These are phyloP conservation scores for Cercospora sp. DNA, from an alignment of 2,329 filamentous ascomycete species.

Conservation along the genomic window DNA sequence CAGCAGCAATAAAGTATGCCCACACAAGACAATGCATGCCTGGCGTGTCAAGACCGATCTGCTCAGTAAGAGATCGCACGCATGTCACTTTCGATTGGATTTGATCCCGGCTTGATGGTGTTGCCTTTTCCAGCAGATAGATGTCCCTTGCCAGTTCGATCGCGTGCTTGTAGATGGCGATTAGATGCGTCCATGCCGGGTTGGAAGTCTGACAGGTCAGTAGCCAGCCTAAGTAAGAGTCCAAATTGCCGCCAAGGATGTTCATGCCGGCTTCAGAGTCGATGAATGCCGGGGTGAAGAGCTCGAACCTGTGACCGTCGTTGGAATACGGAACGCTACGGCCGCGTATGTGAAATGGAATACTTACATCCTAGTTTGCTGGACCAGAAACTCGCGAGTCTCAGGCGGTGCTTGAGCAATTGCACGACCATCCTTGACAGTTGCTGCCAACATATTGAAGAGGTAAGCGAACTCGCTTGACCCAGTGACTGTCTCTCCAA, in stretches of 20 bases:
- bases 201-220: background rate
- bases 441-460: background rate
- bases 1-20: background rate
- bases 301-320: background rate
- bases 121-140: background rate
- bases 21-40: background rate
- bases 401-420: background rate
- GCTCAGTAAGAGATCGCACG: background rate
- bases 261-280: background rate
- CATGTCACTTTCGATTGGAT: background rate
- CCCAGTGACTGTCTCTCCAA: background rate
- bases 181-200: background rate
- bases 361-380: background rate
- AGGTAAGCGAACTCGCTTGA: background rate
- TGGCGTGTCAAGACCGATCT: background rate
- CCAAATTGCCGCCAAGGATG: background rate
- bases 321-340: background rate
- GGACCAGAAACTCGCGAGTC: background rate
- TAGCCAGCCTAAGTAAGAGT: background rate
- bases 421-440: background rate
- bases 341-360: background rate
- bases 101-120: background rate
- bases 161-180: background rate
- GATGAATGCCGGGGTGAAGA: background rate
- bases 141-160: background rate